Evolutionary conservation across 768 basidiomycete genomes (phyloP).

Genomic region (Crassisporium funariophilum): DNA sequence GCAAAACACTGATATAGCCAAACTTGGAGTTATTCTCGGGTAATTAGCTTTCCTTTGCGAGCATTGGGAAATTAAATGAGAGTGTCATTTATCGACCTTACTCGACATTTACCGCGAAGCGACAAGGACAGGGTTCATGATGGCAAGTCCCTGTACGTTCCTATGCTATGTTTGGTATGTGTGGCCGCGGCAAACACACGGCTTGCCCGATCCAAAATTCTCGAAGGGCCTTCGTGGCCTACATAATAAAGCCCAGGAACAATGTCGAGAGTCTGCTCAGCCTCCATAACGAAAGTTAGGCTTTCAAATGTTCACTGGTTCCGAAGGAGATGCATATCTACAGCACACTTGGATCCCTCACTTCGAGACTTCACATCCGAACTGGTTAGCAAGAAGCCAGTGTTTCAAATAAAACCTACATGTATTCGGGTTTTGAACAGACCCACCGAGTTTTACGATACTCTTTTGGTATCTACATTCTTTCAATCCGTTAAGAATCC

Average conservation of each 20-base stretch:
- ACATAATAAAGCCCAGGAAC: no score
- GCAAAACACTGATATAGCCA: no score
- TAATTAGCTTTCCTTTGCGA: no score
- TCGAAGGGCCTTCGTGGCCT: no score
- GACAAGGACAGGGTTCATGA: no score
- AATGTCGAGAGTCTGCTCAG: no score
- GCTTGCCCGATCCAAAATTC: no score
- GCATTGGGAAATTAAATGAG: no score
- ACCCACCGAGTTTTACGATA: conserved; percentile 60
- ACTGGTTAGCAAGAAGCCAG: conserved; percentile 46
- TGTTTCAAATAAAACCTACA: conserved; percentile 44
- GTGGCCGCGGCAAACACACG: conserved; percentile 1
- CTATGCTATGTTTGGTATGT: conserved; percentile 2
- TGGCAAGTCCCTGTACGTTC: neutral
- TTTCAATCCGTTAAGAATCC: neutral
- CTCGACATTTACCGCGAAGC: no score
- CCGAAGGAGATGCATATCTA: conserved; percentile 26
- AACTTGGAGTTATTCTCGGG: no score
- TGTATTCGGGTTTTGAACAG: conserved; percentile 55
- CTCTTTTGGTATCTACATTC: conserved; percentile 51
- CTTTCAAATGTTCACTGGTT: neutral
- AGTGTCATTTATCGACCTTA: no score
- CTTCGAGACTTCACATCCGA: conserved; percentile 39
- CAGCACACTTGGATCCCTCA: conserved; percentile 30
- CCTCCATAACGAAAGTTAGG: no score